Percentiles rank a stretch among this genome's conserved stretches.
phyloP scores from a whole-genome alignment of 2,329 filamentous ascomycete species.

The Zymoseptoria brevis region DNA sequence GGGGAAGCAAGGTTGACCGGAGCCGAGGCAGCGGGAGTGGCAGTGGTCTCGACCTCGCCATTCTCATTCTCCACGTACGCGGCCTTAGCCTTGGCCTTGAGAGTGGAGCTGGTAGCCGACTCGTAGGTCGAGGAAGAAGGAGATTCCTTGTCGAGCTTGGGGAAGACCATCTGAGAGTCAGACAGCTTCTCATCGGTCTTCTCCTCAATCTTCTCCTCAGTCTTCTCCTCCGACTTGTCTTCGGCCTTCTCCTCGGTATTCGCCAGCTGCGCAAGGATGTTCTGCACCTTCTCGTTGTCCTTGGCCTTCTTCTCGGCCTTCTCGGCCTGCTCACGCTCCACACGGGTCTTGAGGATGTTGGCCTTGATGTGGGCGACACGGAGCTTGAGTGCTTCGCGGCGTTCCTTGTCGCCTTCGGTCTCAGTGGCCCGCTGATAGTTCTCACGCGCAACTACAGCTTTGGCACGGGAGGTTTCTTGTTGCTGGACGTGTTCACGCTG shows the following conservation, averaged over 20 bases:
- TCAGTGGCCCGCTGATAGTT: background rate
- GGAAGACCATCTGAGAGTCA: conserved; percentile 83
- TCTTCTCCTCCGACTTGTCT: conserved; percentile 28
- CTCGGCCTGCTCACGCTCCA: conserved; percentile 22
- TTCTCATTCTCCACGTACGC: conserved; percentile 51
- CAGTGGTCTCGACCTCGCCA: conserved; percentile 43
- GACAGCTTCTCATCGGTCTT: conserved; percentile 21
- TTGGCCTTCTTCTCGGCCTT: conserved; percentile 24
- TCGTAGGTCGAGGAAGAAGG: conserved; percentile 72
- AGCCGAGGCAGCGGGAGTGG: conserved; percentile 4
- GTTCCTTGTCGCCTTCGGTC: conserved; percentile 14
- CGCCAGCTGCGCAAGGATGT: conserved; percentile 21
- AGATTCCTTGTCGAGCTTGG: conserved; percentile 90
- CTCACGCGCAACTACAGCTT: background rate
- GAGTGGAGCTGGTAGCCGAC: conserved; percentile 33
- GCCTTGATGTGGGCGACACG: conserved; percentile 27
- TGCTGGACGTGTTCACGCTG: conserved; percentile 17
- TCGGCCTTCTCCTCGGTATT: conserved; percentile 22
- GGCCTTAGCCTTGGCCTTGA: conserved; percentile 39
- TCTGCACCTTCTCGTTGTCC: conserved; percentile 24
- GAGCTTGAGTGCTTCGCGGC: conserved; percentile 25
- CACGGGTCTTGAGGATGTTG: conserved; percentile 26
- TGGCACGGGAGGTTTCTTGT: background rate
- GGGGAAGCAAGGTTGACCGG: conserved; percentile 20
- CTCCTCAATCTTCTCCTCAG: conserved; percentile 22